Evolutionary conservation across 352 stramenopile genomes (phyloP), one percentile per base, ranked within the genome.

Genomic region (Globisporangium uncinulatum): DNA sequence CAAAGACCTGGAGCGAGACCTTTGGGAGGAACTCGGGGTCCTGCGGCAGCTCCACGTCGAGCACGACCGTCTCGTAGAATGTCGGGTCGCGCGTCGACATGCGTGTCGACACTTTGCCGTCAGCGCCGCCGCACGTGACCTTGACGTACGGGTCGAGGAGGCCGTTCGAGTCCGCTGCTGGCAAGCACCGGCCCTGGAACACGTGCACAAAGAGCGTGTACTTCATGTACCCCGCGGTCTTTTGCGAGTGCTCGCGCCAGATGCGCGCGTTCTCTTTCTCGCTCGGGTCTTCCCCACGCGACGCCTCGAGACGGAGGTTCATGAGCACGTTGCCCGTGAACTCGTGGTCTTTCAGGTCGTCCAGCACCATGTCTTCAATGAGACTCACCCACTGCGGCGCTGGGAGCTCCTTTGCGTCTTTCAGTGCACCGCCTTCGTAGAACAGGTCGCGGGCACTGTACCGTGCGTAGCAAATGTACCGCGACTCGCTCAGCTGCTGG

Each of bases 181-280:
- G 83, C 6, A 95, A 65, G 31, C 67, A 76, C 36, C 78, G 74
- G 31, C 76, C 85, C 59, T 95, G 86, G 62, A 87, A 95, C 19
- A 95, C 67, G 71, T 95, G 81, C 32, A 89, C 74, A 36, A 92
- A 85, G 6, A 95, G 68, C 31, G 79, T 83, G 61, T 92, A 95
- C 57, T 79, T 79, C 59, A 77, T 89, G 68, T 86, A 87, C 45
- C 79, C 68, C 24, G 87, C 66, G 13, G 73, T 83, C 44, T 71
- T 80, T 24, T 50, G 73, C 14, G 71, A 62, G 31, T 89, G 69
- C 42, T 88, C 70, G 2, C 76, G 74, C 77, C 80, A 91, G 4
- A 70, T 53, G 14, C 77, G 74, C 0, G 71, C 71, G 19, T 74
- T 34, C 13, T 83, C 63, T 15, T 70, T 73, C 36, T 69, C 71